A percentile compares a stretch with the other conserved stretches of the same genome.
These are phyloP conservation scores for Huntiella savannae DNA, from an alignment of 2,329 filamentous ascomycete genomes.

Conservation along the genomic window DNA sequence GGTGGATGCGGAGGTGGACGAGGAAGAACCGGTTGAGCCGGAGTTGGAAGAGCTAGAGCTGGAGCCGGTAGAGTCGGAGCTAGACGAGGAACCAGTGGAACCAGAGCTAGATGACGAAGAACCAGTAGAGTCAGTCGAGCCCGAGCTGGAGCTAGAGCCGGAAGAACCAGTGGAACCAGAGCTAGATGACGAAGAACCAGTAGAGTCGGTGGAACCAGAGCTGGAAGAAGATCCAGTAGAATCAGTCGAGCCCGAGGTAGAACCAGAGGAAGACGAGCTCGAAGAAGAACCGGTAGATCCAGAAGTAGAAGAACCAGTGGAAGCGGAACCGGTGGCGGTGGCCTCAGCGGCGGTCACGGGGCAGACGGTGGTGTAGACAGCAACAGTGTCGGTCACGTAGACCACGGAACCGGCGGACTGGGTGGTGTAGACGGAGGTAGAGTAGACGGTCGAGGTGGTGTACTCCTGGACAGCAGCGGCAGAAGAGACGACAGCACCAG, in stretches of 20 bases:
- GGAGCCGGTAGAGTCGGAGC: background rate
- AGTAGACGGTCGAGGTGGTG: conserved; percentile 5
- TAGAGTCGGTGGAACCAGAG: conserved; percentile 12
- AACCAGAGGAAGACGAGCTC: background rate
- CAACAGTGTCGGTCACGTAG: conserved; percentile 22
- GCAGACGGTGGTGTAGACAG: conserved; percentile 25
- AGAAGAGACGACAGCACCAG: background rate
- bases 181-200: background rate
- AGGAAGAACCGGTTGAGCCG: background rate
- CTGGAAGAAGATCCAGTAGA: conserved; percentile 18
- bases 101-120: conserved; percentile 22
- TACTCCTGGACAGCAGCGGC: background rate
- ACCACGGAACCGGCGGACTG: conserved; percentile 17
- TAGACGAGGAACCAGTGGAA: conserved; percentile 14
- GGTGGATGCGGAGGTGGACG: background rate
- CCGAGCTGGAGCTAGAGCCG: background rate
- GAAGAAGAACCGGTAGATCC: conserved; percentile 14
- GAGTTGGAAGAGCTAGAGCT: background rate
- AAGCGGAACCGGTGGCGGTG: conserved; percentile 26
- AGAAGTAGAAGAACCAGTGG: conserved; percentile 15
- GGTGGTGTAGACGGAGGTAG: conserved; percentile 1
- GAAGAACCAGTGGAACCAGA: too few species aligned
- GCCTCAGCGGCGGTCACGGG: conserved; percentile 21
- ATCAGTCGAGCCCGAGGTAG: background rate
- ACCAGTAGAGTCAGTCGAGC: conserved; percentile 12